Evolutionary conservation across 768 basidiomycete species (phyloP).

Genomic region (Fomitopsis serialis): DNA sequence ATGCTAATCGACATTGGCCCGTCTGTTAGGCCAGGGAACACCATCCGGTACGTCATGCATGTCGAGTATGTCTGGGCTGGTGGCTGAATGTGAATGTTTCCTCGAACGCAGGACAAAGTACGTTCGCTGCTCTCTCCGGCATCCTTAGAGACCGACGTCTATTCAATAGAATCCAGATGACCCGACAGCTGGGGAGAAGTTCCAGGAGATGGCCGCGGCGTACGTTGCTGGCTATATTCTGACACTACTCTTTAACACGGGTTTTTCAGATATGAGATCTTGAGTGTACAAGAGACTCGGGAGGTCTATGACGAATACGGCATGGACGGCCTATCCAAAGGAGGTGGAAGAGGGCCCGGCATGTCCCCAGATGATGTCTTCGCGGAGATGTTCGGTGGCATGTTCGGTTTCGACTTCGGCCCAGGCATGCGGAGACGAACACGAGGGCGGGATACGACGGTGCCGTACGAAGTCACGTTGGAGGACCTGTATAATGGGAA

Average conservation of each 20-base stretch:
- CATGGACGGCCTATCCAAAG: constrained; percentile 57
- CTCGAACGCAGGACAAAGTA: constrained; percentile 60
- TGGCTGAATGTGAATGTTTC: constrained; percentile 12
- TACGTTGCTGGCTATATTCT: constrained; percentile 35
- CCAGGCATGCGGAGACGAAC: constrained; percentile 36
- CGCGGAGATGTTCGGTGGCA: constrained; percentile 63
- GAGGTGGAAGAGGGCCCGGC: constrained; percentile 33
- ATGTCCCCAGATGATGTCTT: constrained; percentile 69
- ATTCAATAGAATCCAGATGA: constrained; percentile 78
- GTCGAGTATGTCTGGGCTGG: not conserved
- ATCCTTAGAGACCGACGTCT: not conserved
- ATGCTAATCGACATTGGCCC: constrained; percentile 14
- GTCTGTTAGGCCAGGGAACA: constrained; percentile 69
- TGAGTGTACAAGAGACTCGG: constrained; percentile 64
- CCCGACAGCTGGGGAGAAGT: constrained; percentile 74
- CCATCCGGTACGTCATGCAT: constrained; percentile 63
- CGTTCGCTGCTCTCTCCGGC: constrained; percentile 5
- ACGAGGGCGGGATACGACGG: constrained; percentile 67
- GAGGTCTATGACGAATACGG: constrained; percentile 72
- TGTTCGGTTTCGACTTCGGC: constrained; percentile 51
- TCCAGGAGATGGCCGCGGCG: constrained; percentile 89
- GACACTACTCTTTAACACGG: no score
- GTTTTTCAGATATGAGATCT: constrained; percentile 74
- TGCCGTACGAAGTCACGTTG: constrained; percentile 79
- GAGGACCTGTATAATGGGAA: constrained; percentile 95